Evolutionary conservation across 495 filamentous ascomycete species (phyloP).

Genomic region (Gamarada debralockiae): DNA sequence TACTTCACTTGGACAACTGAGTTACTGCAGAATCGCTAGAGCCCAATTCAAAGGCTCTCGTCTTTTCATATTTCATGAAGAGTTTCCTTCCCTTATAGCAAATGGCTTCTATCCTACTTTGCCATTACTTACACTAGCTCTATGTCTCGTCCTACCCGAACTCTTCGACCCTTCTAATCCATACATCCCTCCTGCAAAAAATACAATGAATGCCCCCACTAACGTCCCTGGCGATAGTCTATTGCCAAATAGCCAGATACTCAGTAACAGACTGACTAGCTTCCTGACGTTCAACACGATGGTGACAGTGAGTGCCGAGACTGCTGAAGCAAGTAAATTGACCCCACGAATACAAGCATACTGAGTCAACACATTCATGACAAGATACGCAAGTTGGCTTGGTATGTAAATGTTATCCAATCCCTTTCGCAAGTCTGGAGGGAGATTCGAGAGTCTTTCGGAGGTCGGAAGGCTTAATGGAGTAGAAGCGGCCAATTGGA

Average conservation of each 20-base stretch:
- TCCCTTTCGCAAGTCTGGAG: slow-evolving; percentile 25
- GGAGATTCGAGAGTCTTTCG: slow-evolving; percentile 25
- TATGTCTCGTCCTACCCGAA: slow-evolving; percentile 19
- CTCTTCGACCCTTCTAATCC: slow-evolving; percentile 59
- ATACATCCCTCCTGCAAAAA: slow-evolving; percentile 83
- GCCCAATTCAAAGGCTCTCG: too few species aligned
- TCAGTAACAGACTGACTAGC: slow-evolving; percentile 83
- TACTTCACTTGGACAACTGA: too few species aligned
- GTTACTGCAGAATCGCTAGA: neutral
- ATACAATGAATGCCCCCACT: slow-evolving; percentile 78
- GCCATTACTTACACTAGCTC: slow-evolving; percentile 22
- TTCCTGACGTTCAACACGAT: slow-evolving; percentile 95
- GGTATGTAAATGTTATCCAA: slow-evolving; percentile 50
- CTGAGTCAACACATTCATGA: slow-evolving; percentile 85
- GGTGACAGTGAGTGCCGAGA: slow-evolving; percentile 89
- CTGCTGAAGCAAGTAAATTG: slow-evolving; percentile 79
- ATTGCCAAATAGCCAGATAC: slow-evolving; percentile 93
- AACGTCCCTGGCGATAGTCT: slow-evolving; percentile 67
- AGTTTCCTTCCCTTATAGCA: neutral
- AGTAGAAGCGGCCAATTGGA: slow-evolving; percentile 43
- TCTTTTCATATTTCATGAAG: too few species aligned
- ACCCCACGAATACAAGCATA: slow-evolving; percentile 94
- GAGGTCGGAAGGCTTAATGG: slow-evolving; percentile 39
- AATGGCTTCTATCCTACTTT: slow-evolving; percentile 25
- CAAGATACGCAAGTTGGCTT: slow-evolving; percentile 65